These are phyloP conservation scores for Diaporthe australafricana DNA, from an alignment of 2,329 filamentous ascomycete genomes.

Conservation along the genomic window DNA sequence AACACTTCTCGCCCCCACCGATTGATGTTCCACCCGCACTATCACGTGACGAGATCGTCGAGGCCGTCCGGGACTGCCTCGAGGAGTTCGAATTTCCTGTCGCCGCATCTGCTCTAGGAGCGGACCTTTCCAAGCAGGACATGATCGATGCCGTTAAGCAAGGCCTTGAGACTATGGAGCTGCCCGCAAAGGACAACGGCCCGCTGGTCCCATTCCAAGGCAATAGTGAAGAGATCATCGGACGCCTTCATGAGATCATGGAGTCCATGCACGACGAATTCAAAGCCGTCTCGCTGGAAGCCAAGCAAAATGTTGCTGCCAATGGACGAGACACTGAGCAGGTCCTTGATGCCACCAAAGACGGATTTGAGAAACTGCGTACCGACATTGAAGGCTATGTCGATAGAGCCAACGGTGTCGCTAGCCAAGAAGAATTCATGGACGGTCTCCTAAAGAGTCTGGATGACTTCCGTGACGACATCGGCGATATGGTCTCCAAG, in stretches of 20 bases:
- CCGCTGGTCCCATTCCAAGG: slow-evolving; percentile 42
- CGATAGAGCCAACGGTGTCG: slow-evolving; percentile 75
- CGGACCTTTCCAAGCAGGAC: slow-evolving; percentile 70
- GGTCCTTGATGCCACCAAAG: slow-evolving; percentile 86
- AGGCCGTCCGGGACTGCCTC: slow-evolving; percentile 86
- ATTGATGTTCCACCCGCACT: slow-evolving; percentile 76
- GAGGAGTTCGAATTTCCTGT: slow-evolving; percentile 85
- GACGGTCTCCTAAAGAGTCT: slow-evolving; percentile 74
- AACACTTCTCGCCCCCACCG: slow-evolving; percentile 81
- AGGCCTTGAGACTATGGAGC: slow-evolving; percentile 43
- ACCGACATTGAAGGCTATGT: slow-evolving; percentile 85
- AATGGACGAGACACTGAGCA: slow-evolving; percentile 88
- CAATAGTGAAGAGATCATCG: slow-evolving; percentile 62
- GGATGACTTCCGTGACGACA: slow-evolving; percentile 74
- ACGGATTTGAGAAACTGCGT: slow-evolving; percentile 85
- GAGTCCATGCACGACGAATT: slow-evolving; percentile 70
- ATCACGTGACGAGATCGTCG: slow-evolving; percentile 85
- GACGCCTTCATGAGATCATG: slow-evolving; percentile 74
- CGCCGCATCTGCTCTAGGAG: slow-evolving; percentile 64
- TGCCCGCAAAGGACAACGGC: slow-evolving; percentile 34
- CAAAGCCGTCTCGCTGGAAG: slow-evolving; percentile 69
- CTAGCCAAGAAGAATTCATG: slow-evolving; percentile 82
- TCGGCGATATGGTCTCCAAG: slow-evolving; percentile 69
- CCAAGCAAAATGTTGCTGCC: slow-evolving; percentile 82
- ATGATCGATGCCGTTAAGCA: slow-evolving; percentile 73